Conservation (phyloP, 2,329 filamentous ascomycete genomes). For the Clarireedia monteithiana region DNA sequence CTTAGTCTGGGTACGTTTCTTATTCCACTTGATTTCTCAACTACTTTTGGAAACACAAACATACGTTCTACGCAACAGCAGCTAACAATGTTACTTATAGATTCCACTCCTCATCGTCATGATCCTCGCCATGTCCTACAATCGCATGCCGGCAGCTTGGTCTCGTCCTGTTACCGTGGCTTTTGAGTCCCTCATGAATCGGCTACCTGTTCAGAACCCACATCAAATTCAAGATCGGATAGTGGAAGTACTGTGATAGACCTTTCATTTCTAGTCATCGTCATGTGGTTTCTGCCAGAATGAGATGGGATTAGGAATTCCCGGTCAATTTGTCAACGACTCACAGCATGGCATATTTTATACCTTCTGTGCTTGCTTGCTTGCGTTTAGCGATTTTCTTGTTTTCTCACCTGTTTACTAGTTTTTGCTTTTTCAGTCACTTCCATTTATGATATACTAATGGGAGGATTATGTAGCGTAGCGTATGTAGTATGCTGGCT, state of each 20-base stretch:
- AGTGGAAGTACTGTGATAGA: constrained; percentile 23
- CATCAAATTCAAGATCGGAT: constrained; percentile 15
- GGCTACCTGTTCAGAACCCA: background rate
- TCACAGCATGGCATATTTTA: background rate
- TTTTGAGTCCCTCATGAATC: constrained; percentile 16
- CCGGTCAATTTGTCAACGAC: background rate
- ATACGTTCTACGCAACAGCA: background rate
- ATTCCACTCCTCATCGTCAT: constrained; percentile 44
- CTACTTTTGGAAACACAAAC: background rate
- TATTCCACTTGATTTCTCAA: background rate
- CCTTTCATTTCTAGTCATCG: background rate
- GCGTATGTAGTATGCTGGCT: background rate
- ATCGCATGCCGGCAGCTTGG: constrained; percentile 41
- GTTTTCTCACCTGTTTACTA: no score
- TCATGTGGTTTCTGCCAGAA: background rate
- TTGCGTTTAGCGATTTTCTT: background rate
- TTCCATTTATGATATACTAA: background rate
- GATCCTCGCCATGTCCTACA: constrained; percentile 43
- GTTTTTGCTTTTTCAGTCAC: no score
- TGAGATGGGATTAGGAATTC: background rate
- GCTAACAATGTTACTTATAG: constrained; percentile 26
- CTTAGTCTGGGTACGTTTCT: constrained; percentile 54
- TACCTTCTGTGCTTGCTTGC: background rate
- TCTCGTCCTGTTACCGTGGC: constrained; percentile 11
- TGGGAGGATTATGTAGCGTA: background rate